Evolutionary conservation across 805 yeast genomes (phyloP).

Genomic region (Kodamaea neixiangensis): DNA sequence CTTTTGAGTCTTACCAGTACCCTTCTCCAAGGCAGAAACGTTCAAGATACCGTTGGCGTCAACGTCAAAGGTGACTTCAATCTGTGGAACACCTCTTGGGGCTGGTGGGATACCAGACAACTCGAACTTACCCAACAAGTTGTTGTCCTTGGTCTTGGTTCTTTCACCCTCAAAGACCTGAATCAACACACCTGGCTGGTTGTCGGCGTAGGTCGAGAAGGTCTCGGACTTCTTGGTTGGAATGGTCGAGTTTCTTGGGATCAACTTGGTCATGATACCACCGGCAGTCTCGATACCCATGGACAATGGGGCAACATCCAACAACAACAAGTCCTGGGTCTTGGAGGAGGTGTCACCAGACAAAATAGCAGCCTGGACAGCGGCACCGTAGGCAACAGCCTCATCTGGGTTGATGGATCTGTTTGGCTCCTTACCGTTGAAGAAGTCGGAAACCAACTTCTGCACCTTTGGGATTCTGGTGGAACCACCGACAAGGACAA

Average conservation of each 20-base stretch:
- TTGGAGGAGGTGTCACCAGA: conserved; percentile 95
- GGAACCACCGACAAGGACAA: conserved; percentile 96
- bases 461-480: conserved; percentile 98
- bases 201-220: conserved; percentile 95
- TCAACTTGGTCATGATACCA: conserved; percentile 98
- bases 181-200: conserved; percentile 98
- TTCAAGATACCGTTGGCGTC: conserved; percentile 98
- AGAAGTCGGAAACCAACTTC: conserved; percentile 92
- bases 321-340: conserved; percentile 91
- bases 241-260: conserved; percentile 96
- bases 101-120: conserved; percentile 97
- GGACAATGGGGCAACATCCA: conserved; percentile 97
- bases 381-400: conserved; percentile 99
- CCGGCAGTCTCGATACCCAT: conserved; percentile 99
- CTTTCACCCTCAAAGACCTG: conserved; percentile 99
- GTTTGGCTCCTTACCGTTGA: conserved; percentile 97
- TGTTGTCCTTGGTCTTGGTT: conserved; percentile 93
- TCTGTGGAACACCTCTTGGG: conserved; percentile 98
- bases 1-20: conserved; percentile 97
- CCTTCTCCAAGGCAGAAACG: conserved; percentile 95
- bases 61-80: conserved; percentile 94
- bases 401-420: conserved; percentile 97
- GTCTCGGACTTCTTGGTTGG: conserved; percentile 98
- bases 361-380: conserved; percentile 95
- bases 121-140: conserved; percentile 95